Conservation (phyloP, 345 rosid species). For the rapeseed (Brassica napus) region DNA sequence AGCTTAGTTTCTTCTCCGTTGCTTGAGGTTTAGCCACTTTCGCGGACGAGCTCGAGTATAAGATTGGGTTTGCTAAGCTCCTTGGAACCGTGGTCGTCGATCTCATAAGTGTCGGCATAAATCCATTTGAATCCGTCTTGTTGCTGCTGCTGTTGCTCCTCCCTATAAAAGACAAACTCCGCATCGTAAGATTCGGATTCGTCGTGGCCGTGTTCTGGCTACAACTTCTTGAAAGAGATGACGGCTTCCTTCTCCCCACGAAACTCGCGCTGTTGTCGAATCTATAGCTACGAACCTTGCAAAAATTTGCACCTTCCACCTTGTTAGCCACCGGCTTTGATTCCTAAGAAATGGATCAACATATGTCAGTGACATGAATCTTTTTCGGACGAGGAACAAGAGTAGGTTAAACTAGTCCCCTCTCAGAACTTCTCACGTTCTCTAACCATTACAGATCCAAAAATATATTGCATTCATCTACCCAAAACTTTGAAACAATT, state of each 20-base stretch:
- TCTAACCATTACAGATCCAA: background rate
- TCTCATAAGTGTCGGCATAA: constrained; percentile 39
- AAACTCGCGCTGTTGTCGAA: constrained; percentile 20
- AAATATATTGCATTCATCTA: background rate
- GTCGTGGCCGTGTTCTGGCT: constrained; percentile 40
- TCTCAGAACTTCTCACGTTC: background rate
- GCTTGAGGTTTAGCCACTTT: constrained; percentile 61
- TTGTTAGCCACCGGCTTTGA: constrained; percentile 1
- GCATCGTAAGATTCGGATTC: background rate
- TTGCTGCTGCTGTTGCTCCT: constrained; percentile 45
- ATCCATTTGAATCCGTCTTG: constrained; percentile 31
- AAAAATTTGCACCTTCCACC: constrained; percentile 37
- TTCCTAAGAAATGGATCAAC: constrained; percentile 12
- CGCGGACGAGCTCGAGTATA: constrained; percentile 67
- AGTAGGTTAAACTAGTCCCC: background rate
- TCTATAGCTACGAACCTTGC: constrained; percentile 44
- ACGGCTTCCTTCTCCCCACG: constrained; percentile 18
- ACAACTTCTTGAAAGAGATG: constrained; percentile 45
- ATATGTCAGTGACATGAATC: background rate
- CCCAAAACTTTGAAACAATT: background rate
- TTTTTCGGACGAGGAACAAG: background rate
- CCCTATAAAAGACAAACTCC: constrained; percentile 26
- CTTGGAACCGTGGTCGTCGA: constrained; percentile 41
- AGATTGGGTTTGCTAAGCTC: constrained; percentile 50
- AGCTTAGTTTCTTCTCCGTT: constrained; percentile 57